Conservation (phyloP, 1,284 basidiomycete genomes). For the Sporisorium reilianum region DNA sequence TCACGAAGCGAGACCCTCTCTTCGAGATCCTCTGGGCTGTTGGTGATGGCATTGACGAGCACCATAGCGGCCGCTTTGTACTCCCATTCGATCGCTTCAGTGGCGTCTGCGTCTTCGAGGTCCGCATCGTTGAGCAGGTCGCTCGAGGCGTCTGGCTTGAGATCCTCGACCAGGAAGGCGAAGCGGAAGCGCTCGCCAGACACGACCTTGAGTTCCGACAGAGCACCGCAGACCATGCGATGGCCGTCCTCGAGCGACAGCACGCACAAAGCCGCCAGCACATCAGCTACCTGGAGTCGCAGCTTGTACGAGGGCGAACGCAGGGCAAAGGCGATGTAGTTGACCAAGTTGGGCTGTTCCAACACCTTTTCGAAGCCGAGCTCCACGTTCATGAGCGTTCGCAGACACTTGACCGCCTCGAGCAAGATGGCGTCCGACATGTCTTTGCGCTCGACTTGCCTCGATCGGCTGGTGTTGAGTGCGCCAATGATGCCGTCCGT, state of each 20-base stretch:
- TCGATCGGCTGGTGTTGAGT: constrained; percentile 18
- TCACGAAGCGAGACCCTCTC: constrained; percentile 82
- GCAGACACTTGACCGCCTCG: constrained; percentile 78
- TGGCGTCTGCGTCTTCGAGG: constrained; percentile 26
- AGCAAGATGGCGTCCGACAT: constrained; percentile 56
- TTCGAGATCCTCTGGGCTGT: constrained; percentile 81
- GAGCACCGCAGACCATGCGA: constrained; percentile 78
- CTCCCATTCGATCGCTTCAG: constrained; percentile 76
- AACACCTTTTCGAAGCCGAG: constrained; percentile 80
- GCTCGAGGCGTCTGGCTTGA: constrained; percentile 74
- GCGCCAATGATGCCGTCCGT: constrained; percentile 37
- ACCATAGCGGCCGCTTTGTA: constrained; percentile 81
- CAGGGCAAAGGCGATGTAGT: constrained; percentile 80
- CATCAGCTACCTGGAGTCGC: constrained; percentile 79
- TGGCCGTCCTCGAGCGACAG: constrained; percentile 80
- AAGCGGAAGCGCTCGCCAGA: constrained; percentile 83
- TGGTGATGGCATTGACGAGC: constrained; percentile 81
- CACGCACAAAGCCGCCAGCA: constrained; percentile 85
- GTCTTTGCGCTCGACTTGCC: constrained; percentile 51
- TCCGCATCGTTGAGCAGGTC: constrained; percentile 63
- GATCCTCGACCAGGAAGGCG: constrained; percentile 78
- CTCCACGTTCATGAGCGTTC: constrained; percentile 87
- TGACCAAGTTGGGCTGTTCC: constrained; percentile 77
- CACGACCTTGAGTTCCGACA: constrained; percentile 82
- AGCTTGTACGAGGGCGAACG: constrained; percentile 77